Base-by-base conservation (phyloP, 495 filamentous ascomycete species). In the Hypoxylon crocopeplum region DNA sequence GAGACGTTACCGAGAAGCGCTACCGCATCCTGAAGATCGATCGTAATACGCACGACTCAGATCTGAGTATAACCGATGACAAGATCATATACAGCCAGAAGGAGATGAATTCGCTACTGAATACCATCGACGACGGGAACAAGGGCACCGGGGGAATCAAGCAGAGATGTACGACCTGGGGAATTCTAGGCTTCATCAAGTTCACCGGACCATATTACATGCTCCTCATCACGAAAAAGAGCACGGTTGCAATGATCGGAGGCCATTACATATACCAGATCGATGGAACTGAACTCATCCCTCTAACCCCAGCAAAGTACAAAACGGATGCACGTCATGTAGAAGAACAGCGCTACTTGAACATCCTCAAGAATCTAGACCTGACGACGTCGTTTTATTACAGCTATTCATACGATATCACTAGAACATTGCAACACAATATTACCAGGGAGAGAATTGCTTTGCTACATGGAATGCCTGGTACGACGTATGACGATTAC, bases 161-260 rank as follows among this genome's bases (percentile, higher is more conserved):
- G 71, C 81, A 96, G 50, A 90, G 88, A 58, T 94, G 91, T 72
- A 95, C 86, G 46, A 91, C 89, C 17, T 98, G 92, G 93, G 94
- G 94, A 19, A 77, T 98, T 21, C 78, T 98, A 19, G 94, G 94
- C 1, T 98, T 98, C 68, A 92, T 98, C 64, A 83, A 90, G 48
- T 97, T 98, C 68, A 98, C 94, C 5, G 93, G 91, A 5, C 86
- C 90, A n/a, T 97, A 92, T 70, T 98, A 98, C 62, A 98, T 98
- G 93, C 81, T 98, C 6, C 72, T 98, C 37, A 91, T 97, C 63
- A 98, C 93, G 34, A 98, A 98, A 74, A 84, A 93, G 71, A 93
- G 91, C 69, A 93, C 95, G 49, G 92, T 97, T 2, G 95, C 93
- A 33, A 90, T 96, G 87, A 84, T 98, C 30, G 94, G 94, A 29